Base-by-base conservation (phyloP, 345 rosid species). In the Brassica cretica region DNA sequence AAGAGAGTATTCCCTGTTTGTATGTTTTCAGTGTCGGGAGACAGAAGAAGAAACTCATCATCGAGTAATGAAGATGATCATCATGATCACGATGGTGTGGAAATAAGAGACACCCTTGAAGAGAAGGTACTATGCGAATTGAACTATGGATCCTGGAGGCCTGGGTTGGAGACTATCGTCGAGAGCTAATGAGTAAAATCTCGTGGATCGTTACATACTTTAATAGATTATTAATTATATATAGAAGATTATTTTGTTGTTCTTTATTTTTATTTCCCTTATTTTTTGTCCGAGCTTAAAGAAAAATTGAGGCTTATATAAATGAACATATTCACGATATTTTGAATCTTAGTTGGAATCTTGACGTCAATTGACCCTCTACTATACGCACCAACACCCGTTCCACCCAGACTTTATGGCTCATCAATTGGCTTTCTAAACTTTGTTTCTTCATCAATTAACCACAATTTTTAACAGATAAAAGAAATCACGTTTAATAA, bases 1-100 rank as follows among this genome's bases (percentile, higher is more conserved):
- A 76, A 76, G 70, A 81, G 77, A 37, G 72, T 81, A n/a, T 81
- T 81, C 14, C 83, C 83, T 24, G 80, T 81, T 33, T 81, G 83
- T 3, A 75, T 81, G 19, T 64, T 71, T 60, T 80, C 80, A 11
- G 29, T 19, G 44, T 66, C 24, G 6, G 78, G 64, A 19, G 83
- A 61, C 21, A 75, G 44, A 59, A 70, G 73, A 75, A 74, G 77
- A 78, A 59, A 66, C 73, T 69, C 72, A 59, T 64, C 76, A 30
- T 49, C 76, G 15, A 30, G 4, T 24, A 60, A 44, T 66, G 77
- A 76, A 21, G 53, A 29, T 25, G 46, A 62, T 16, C 41, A 71
- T 27, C 60, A 55, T 62, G 64, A 73, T 66, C 37, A 71, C n/a
- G 69, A 68, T 56, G 58, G 61, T 64, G 68, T 66, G 70, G 77